Conservation (phyloP, 106 monocot species). For the Cymbidium sinense region DNA sequence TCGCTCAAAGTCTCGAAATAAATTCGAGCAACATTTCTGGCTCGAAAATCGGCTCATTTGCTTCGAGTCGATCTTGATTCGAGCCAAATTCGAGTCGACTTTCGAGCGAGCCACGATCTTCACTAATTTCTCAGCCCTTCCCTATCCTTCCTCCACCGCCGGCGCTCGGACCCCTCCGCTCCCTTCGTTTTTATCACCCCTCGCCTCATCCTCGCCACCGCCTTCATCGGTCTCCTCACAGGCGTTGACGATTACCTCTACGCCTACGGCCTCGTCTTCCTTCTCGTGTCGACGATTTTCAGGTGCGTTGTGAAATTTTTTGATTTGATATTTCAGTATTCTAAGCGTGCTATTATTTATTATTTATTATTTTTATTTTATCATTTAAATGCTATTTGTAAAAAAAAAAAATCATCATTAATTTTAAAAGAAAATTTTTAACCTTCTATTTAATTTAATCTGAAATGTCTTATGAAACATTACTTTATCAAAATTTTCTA, state of each 20-base stretch:
- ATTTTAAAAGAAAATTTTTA: constrained; percentile 7
- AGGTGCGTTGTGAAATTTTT: constrained; percentile 8
- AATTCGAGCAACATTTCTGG: too few species aligned
- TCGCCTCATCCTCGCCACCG: constrained; percentile 1
- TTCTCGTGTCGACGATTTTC: constrained; percentile 14
- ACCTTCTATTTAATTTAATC: constrained; percentile 15
- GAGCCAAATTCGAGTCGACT: too few species aligned
- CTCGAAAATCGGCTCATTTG: too few species aligned
- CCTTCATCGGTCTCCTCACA: constrained; percentile 4
- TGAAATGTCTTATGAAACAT: too few species aligned
- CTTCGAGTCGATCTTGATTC: too few species aligned
- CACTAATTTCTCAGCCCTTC: too few species aligned
- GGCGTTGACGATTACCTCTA: constrained; percentile 25
- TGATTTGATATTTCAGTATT: constrained; percentile 10
- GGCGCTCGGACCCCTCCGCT: not conserved
- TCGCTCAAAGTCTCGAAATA: too few species aligned
- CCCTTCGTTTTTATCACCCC: not conserved
- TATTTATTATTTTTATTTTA: constrained; percentile 3
- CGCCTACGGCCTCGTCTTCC: constrained; percentile 20
- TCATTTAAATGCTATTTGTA: too few species aligned
- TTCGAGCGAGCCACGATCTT: too few species aligned
- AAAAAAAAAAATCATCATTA: too few species aligned
- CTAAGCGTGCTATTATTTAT: too few species aligned
- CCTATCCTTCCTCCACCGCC: constrained; percentile 9
- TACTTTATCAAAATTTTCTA: too few species aligned